Evolutionary conservation across 441 rosid genomes (phyloP), one percentile per base, ranked within the genome.

Genomic region (Aquilaria agallochum): DNA sequence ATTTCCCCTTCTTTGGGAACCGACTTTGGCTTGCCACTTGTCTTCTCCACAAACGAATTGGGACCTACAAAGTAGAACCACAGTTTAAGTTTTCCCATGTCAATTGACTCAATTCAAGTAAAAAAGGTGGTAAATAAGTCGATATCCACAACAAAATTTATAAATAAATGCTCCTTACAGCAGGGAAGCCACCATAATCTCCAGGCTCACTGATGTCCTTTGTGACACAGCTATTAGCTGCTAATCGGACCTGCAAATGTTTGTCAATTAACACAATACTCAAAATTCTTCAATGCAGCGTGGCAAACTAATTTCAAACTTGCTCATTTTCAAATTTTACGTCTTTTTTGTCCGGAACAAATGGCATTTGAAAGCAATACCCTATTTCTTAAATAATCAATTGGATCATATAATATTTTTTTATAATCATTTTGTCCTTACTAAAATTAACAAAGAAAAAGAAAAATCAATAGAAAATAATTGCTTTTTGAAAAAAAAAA

Each of bases 131-230:
- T 45, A 45, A 13, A 53, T 11, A 59, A 5, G 11, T 44, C 34
- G 14, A 45, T 32, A 31, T 27, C 34, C n/a, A 49, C 60, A 31
- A 45, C 31, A 69, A 32, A 44, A n/a, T 5, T 7, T 36, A 54
- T 13, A 44, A 31, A 52, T 27, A 55, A 63, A 14, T 42, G 32
- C 46, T 58, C 27, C 89, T 80, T 80, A 85, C 92, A 53, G 90
- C 92, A 63, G 90, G 95, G 66, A 87, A 89, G 76, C 94, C 92
- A 49, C 88, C 94, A 69, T 82, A 90, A 71, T 87, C 94, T 10
- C 94, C 94, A 36, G 92, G 79, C 63, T 79, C 81, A 20, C 5
- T 77, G 59, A 86, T 88, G 75, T 86, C 85, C 80, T 66, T 86
- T 56, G 77, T 80, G 42, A 82, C 97, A 64, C 84, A 81, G 72